Evolutionary conservation across 2,329 filamentous ascomycete genomes (phyloP).

Genomic region (Juglanconis juglandina): DNA sequence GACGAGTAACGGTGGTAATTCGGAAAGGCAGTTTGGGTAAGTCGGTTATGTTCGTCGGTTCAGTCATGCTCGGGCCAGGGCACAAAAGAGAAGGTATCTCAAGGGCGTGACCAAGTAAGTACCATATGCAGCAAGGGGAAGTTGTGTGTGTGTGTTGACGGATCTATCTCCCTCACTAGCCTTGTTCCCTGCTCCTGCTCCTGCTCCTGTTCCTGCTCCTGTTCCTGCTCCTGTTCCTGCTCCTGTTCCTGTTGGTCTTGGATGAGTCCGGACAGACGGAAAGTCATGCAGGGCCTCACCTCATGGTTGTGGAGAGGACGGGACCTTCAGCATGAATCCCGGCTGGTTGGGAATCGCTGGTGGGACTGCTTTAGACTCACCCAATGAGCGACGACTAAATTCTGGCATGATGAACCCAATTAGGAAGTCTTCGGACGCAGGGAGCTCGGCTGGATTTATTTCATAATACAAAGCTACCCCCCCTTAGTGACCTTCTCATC

Average conservation of each 20-base stretch:
- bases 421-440: slow-evolving; percentile 16
- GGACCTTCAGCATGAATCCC: not conserved
- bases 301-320: slow-evolving; percentile 10
- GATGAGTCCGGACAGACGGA: slow-evolving; percentile 17
- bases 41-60: too few relatives aligned
- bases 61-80: too few relatives aligned
- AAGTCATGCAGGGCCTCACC: slow-evolving; percentile 8
- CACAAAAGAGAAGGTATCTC: too few relatives aligned
- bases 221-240: too few relatives aligned
- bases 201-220: too few relatives aligned
- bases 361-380: not conserved
- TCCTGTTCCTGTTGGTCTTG: not conserved
- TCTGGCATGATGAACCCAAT: not conserved
- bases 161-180: not conserved
- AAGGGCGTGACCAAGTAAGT: not conserved
- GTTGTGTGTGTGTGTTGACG: not conserved
- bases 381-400: not conserved
- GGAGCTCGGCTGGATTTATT: not conserved
- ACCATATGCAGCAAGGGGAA: not conserved
- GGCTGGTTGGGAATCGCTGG: slow-evolving; percentile 12
- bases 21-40: not conserved
- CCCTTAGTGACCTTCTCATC: not conserved
- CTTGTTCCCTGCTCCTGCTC: too few relatives aligned
- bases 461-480: slow-evolving; percentile 17
- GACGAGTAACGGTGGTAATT: not conserved